phyloP scores from a whole-genome alignment of 2,329 filamentous ascomycete species.

The Aspergillus oerlinghausenensis region DNA sequence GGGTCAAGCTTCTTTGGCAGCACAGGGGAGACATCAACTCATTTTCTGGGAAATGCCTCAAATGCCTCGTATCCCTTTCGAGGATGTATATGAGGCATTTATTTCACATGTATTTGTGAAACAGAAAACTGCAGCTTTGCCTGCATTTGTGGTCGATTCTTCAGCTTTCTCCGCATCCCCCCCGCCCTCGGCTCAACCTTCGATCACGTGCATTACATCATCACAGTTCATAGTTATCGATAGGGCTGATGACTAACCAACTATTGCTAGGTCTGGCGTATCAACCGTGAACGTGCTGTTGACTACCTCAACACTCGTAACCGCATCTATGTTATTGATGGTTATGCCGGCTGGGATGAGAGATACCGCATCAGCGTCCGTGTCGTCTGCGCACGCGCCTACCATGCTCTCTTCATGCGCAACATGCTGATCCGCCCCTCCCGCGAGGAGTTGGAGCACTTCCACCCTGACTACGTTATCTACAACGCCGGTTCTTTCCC shows the following conservation, averaged over 20 bases:
- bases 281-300: slow-evolving; percentile 97
- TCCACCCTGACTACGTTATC: slow-evolving; percentile 99
- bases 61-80: slow-evolving; percentile 14
- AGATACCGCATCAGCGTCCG: slow-evolving; percentile 97
- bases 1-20: slow-evolving; percentile 15
- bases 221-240: background rate
- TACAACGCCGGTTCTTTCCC: slow-evolving; percentile 99
- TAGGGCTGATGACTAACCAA: slow-evolving; percentile 18
- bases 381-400: slow-evolving; percentile 96
- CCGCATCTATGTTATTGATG: slow-evolving; percentile 97
- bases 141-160: background rate
- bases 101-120: slow-evolving; percentile 4
- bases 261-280: slow-evolving; percentile 80
- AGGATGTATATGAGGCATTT: slow-evolving; percentile 14
- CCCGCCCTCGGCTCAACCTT: slow-evolving; percentile 5
- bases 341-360: slow-evolving; percentile 96
- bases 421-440: slow-evolving; percentile 99
- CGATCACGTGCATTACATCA: slow-evolving; percentile 27
- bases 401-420: slow-evolving; percentile 99
- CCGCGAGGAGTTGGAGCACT: slow-evolving; percentile 87
- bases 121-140: slow-evolving; percentile 9
- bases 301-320: slow-evolving; percentile 99
- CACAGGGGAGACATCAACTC: background rate
- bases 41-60: background rate
- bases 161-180: slow-evolving; percentile 2